Conservation (phyloP, 352 stramenopile genomes). For the Phytophthora fragariaefolia region DNA sequence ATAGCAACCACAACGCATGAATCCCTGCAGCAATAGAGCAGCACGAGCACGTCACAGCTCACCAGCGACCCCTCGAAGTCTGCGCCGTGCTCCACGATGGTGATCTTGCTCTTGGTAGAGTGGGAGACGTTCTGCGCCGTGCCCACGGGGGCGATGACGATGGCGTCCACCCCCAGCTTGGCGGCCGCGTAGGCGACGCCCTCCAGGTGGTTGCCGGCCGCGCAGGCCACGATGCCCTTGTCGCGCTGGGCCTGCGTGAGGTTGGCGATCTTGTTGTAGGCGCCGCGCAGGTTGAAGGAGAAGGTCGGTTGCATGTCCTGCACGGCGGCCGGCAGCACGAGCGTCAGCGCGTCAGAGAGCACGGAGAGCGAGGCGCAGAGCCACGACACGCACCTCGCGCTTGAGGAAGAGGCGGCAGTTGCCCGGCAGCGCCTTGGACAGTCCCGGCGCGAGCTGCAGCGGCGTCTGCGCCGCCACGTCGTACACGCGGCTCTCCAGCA, state of each 20-base stretch:
- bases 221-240: constrained; percentile 83
- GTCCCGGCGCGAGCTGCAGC: constrained; percentile 59
- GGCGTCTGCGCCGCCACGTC: constrained; percentile 83
- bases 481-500: constrained; percentile 87
- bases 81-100: constrained; percentile 94
- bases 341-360: no score
- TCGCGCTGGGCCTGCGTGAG: constrained; percentile 81
- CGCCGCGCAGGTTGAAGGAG: constrained; percentile 98
- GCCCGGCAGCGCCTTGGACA: constrained; percentile 60
- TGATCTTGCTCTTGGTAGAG: constrained; percentile 77
- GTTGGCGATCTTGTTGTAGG: constrained; percentile 99
- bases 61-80: constrained; percentile 96
- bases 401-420: constrained; percentile 90
- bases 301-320: constrained; percentile 97
- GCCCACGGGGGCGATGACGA: constrained; percentile 97
- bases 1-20: constrained; percentile 2
- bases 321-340: no score
- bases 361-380: constrained; percentile 11
- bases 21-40: background rate
- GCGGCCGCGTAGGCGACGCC: constrained; percentile 95
- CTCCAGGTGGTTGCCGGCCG: constrained; percentile 97
- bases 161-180: constrained; percentile 93
- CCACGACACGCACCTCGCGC: constrained; percentile 90
- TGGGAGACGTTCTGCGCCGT: constrained; percentile 92
- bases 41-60: constrained; percentile 4